Evolutionary conservation across 352 stramenopile genomes (phyloP).

Genomic region (Phytopythium ostracodes): DNA sequence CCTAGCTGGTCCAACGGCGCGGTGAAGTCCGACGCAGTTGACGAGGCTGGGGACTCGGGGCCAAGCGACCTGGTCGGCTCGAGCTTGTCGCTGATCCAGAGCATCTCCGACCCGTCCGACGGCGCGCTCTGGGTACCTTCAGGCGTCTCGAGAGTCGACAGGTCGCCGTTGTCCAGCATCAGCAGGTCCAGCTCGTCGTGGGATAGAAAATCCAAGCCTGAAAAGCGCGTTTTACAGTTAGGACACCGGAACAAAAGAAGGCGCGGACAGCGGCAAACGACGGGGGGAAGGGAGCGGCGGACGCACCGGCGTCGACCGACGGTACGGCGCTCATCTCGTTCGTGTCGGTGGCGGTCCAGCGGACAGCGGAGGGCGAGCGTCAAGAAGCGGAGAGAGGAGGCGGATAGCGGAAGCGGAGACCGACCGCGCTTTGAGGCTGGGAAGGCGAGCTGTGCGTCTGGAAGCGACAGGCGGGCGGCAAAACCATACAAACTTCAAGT

Average conservation of each 20-base stretch:
- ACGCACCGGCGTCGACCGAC: not conserved
- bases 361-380: no score
- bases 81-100: not conserved
- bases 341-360: not conserved
- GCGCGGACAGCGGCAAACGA: not conserved
- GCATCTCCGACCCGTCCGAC: not conserved
- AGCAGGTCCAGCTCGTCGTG: conserved; percentile 4
- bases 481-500: no score
- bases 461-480: no score
- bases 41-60: not conserved
- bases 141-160: not conserved
- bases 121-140: not conserved
- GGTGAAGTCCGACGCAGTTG: not conserved
- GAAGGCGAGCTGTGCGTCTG: no score
- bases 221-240: not conserved
- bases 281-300: not conserved
- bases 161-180: conserved; percentile 1
- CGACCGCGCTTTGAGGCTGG: no score
- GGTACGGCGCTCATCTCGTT: not conserved
- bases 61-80: not conserved
- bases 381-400: no score
- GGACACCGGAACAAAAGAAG: not conserved
- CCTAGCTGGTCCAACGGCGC: not conserved
- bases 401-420: no score
- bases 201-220: not conserved